Percentiles rank a stretch among this genome's conserved stretches.
Evolutionary conservation across 2,329 filamentous ascomycete species (phyloP).

Genomic region (Neopestalotiopsis clavispora): DNA sequence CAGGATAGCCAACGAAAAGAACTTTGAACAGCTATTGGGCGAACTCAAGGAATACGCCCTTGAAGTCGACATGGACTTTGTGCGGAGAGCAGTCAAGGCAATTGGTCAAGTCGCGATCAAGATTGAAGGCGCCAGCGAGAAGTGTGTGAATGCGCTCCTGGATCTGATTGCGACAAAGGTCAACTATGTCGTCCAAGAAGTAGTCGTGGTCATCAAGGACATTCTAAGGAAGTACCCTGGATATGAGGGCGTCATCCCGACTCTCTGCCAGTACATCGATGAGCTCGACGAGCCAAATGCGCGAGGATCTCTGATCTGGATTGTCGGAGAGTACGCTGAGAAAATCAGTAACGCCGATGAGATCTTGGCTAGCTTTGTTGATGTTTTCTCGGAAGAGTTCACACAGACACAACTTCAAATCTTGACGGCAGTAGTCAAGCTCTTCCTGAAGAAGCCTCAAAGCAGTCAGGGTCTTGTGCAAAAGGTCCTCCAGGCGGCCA

Average conservation of each 20-base stretch:
- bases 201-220: slow-evolving; percentile 98
- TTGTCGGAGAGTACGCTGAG: slow-evolving; percentile 97
- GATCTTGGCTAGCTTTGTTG: slow-evolving; percentile 88
- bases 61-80: slow-evolving; percentile 99
- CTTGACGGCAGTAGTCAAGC: slow-evolving; percentile 93
- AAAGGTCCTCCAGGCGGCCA: slow-evolving; percentile 91
- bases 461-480: slow-evolving; percentile 90
- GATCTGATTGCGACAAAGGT: slow-evolving; percentile 97
- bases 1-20: slow-evolving; percentile 95
- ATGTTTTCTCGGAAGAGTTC: slow-evolving; percentile 94
- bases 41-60: slow-evolving; percentile 97
- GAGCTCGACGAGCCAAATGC: slow-evolving; percentile 95
- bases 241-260: slow-evolving; percentile 97
- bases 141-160: slow-evolving; percentile 90
- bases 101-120: slow-evolving; percentile 99
- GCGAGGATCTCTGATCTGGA: slow-evolving; percentile 93
- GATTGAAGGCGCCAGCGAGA: slow-evolving; percentile 92
- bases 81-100: slow-evolving; percentile 89
- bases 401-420: slow-evolving; percentile 99
- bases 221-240: slow-evolving; percentile 97
- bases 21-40: slow-evolving; percentile 91
- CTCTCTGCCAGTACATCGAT: slow-evolving; percentile 94
- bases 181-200: slow-evolving; percentile 98
- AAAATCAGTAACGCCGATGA: slow-evolving; percentile 99
- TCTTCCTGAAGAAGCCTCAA: slow-evolving; percentile 96